Percentiles rank a stretch among this genome's conserved stretches.
Conservation (phyloP, 805 yeast species). For the Jamesozyma spencerorum region DNA sequence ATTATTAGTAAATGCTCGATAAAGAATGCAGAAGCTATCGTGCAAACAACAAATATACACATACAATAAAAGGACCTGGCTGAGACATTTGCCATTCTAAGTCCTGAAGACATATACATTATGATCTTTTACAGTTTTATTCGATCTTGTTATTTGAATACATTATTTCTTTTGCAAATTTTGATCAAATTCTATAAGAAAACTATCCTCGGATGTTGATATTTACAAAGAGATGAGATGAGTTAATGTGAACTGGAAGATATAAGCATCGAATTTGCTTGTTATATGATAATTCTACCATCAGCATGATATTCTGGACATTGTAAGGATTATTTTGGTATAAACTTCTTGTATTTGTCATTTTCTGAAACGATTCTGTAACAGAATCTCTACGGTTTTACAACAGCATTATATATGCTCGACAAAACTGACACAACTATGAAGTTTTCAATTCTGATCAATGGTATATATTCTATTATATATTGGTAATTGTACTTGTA, state of each 20-base stretch:
- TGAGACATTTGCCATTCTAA: slow-evolving; percentile 10
- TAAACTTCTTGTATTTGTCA: too few species aligned
- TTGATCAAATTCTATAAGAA: too few species aligned
- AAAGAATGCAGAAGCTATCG: slow-evolving; percentile 8
- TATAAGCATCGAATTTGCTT: background rate
- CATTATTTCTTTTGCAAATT: background rate
- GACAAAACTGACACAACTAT: too few species aligned
- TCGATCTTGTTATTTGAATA: background rate
- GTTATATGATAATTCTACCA: background rate
- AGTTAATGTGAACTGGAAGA: background rate
- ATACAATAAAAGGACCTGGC: slow-evolving; percentile 14
- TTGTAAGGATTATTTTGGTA: too few species aligned
- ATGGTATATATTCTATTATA: too few species aligned
- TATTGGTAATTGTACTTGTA: too few species aligned
- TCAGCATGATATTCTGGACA: background rate
- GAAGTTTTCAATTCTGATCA: too few species aligned
- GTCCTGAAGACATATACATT: slow-evolving; percentile 14
- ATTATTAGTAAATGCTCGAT: slow-evolving; percentile 16
- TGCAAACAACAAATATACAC: slow-evolving; percentile 11
- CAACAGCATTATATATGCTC: too few species aligned
- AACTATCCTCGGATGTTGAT: too few species aligned
- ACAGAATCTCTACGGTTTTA: background rate
- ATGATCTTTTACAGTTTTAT: background rate
- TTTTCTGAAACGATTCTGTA: background rate
- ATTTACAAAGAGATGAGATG: background rate